A percentile compares a stretch with the other conserved stretches of the same genome.
Evolutionary conservation across 768 basidiomycete species (phyloP).

Genomic region (Rubroboletus satanas): DNA sequence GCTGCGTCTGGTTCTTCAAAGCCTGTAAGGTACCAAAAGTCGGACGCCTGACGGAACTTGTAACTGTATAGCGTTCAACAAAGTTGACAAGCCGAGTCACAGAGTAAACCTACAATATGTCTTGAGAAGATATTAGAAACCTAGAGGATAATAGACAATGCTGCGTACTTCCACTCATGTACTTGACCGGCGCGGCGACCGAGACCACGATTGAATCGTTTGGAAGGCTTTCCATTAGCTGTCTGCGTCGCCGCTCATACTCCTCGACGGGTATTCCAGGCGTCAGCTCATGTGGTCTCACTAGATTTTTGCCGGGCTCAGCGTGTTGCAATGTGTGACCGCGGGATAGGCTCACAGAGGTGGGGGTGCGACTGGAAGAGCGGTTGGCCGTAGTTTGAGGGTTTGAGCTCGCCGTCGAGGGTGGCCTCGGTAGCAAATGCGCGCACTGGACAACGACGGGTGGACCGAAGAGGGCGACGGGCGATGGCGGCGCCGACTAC

Average conservation of each 20-base stretch:
- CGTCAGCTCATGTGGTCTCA: constrained; percentile 66
- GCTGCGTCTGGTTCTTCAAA: constrained; percentile 93
- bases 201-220: constrained; percentile 71
- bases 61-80: constrained; percentile 52
- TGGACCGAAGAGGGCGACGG: background rate
- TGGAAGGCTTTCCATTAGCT: constrained; percentile 71
- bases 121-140: constrained; percentile 27
- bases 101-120: constrained; percentile 67
- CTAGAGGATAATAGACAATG: constrained; percentile 6
- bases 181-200: constrained; percentile 76
- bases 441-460: constrained; percentile 8
- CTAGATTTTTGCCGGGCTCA: constrained; percentile 28
- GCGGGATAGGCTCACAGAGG: constrained; percentile 45
- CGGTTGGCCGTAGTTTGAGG: constrained; percentile 79
- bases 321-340: background rate
- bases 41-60: constrained; percentile 88
- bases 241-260: constrained; percentile 66
- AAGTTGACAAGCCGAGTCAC: constrained; percentile 1
- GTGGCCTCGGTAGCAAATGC: constrained; percentile 34
- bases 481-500: background rate
- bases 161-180: constrained; percentile 75
- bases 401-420: constrained; percentile 45
- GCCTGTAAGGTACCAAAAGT: constrained; percentile 96
- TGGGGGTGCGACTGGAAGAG: constrained; percentile 77
- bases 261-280: constrained; percentile 77